Base-by-base conservation (phyloP, 148 eudicot species). In the Rhododendron mucronatum region DNA sequence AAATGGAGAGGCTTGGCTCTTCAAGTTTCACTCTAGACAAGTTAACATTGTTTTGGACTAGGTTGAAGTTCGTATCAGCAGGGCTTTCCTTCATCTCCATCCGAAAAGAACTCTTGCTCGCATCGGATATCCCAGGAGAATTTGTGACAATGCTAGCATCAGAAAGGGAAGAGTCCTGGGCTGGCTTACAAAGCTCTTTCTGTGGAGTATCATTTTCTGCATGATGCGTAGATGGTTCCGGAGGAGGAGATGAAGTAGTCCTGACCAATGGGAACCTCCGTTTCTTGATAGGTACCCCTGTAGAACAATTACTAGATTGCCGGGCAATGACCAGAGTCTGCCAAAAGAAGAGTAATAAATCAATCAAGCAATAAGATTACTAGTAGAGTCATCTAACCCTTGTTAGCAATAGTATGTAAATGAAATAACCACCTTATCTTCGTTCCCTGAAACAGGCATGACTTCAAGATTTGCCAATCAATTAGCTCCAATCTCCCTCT, bases 201-300 rank as follows among this genome's bases (percentile, higher is more conserved):
- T 33, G 45, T 69, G 20, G 78, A 5, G 45, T 47, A 50, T 71
- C 80, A 71, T 84, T 84, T 50, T 80, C 86, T 0, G 74, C 77
- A 63, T 33, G 30, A 16, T 12, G 10, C 4, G 83, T 13, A 28
- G 84, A 83, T 26, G 18, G 65, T 78, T 90, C 92, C 18, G 79
- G 80, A 21, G 44, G 84, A 7, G 85, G 78, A 67, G 91, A 88
- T 63, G 90, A 84, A 30, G 51, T 69, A 28, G 82, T 81, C 69
- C 50, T 84, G 33, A 90, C 12, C 13, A 85, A 4, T 10, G 87
- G 86, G 61, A 86, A 78, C 76, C 78, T 86, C 82, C 92, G 88
- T 73, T 90, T 90, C 86, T 90, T 90, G 57, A 90, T 84, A 55
- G 90, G 92, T 47, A 90, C 73, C 83, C 82, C 86, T 57, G 84